phyloP scores from a whole-genome alignment of 2,329 filamentous ascomycete genomes.

The Alternaria brassicae region DNA sequence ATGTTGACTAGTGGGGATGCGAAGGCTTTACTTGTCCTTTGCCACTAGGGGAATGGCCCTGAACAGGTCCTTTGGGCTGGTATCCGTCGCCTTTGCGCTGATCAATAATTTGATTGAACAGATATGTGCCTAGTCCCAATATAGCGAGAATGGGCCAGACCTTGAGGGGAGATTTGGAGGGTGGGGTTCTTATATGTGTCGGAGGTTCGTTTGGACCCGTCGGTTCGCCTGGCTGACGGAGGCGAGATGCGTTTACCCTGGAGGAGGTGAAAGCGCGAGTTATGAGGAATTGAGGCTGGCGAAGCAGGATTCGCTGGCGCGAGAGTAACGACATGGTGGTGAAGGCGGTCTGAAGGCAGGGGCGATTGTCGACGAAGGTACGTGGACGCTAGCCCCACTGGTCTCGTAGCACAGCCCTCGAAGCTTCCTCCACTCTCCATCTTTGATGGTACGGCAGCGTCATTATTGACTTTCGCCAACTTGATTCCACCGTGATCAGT shows the following conservation, averaged over 20 bases:
- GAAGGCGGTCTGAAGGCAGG: conserved; percentile 34
- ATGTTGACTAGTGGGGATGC: conserved; percentile 46
- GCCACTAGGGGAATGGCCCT: conserved; percentile 43
- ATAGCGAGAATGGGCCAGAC: conserved; percentile 57
- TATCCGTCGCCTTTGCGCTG: conserved; percentile 51
- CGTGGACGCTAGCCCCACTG: conserved; percentile 2
- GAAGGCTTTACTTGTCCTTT: conserved; percentile 29
- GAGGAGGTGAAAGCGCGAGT: conserved; percentile 38
- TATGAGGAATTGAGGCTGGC: conserved; percentile 9
- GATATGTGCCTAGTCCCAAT: conserved; percentile 54
- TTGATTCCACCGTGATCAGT: not conserved
- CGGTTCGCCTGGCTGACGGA: conserved; percentile 45
- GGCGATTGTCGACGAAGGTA: conserved; percentile 9
- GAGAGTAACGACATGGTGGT: conserved; percentile 41
- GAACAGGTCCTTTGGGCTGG: conserved; percentile 36
- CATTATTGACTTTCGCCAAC: not conserved
- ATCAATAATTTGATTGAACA: conserved; percentile 58
- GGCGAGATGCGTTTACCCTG: conserved; percentile 34
- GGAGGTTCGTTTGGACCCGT: conserved; percentile 50
- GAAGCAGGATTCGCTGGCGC: conserved; percentile 19
- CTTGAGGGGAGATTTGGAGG: conserved; percentile 51
- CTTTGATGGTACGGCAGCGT: not conserved
- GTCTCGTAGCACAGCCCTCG: too few species aligned
- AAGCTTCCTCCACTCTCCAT: not conserved
- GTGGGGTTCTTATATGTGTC: conserved; percentile 41